phyloP scores from a whole-genome alignment of 495 filamentous ascomycete genomes.

The Penicillium mononematosum region DNA sequence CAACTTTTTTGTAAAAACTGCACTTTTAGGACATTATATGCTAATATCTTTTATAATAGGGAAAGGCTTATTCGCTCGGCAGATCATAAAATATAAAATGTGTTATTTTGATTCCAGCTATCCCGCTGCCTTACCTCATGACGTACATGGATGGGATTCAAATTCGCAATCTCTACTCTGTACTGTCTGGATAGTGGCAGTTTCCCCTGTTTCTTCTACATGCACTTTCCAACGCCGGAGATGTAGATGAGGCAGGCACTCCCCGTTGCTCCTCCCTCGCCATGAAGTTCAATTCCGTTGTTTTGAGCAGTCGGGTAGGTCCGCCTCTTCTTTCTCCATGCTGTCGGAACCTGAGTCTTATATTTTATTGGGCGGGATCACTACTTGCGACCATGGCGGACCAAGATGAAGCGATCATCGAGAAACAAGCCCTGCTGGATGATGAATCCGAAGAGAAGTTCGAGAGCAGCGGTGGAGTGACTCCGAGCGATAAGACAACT shows the following conservation, averaged over 20 bases:
- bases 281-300: conserved; percentile 14
- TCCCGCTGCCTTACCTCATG: conserved; percentile 23
- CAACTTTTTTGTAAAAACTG: background rate
- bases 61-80: background rate
- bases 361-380: conserved; percentile 6
- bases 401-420: conserved; percentile 6
- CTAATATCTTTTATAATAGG: background rate
- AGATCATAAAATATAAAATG: background rate
- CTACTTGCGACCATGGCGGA: conserved; percentile 17
- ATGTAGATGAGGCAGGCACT: conserved; percentile 6
- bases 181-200: conserved; percentile 4
- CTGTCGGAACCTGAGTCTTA: background rate
- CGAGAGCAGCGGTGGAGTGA: conserved; percentile 2
- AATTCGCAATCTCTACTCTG: conserved; percentile 19
- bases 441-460: conserved; percentile 17
- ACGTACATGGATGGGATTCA: conserved; percentile 33
- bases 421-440: conserved; percentile 5
- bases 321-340: conserved; percentile 15
- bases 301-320: conserved; percentile 1
- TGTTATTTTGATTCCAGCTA: conserved; percentile 25
- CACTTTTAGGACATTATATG: background rate
- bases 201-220: conserved; percentile 8
- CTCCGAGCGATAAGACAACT: conserved; percentile 11
- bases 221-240: background rate
- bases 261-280: conserved; percentile 21